These are phyloP conservation scores for Penicillium riverlandense DNA, from an alignment of 495 filamentous ascomycete genomes.

Conservation along the genomic window DNA sequence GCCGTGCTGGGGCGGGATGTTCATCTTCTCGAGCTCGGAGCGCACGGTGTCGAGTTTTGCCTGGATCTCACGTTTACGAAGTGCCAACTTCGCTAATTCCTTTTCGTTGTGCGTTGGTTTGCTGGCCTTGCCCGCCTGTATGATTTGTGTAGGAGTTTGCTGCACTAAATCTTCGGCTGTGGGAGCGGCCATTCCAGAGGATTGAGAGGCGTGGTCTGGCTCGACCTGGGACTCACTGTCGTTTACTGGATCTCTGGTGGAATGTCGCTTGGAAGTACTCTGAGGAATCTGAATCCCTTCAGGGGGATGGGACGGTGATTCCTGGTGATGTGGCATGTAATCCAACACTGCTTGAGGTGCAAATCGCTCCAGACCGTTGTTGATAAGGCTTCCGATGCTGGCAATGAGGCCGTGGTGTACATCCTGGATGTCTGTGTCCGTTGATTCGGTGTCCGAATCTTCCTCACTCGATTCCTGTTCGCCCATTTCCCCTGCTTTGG, in stretches of 20 bases:
- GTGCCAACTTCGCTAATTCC: constrained; percentile 67
- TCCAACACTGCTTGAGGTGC: constrained; percentile 43
- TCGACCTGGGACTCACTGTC: not conserved
- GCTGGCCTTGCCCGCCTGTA: constrained; percentile 23
- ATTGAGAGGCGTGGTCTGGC: constrained; percentile 8
- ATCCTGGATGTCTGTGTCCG: constrained; percentile 10
- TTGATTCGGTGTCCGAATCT: constrained; percentile 14
- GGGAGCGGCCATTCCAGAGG: constrained; percentile 15
- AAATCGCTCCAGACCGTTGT: constrained; percentile 31
- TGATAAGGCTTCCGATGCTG: constrained; percentile 35
- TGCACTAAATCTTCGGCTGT: constrained; percentile 13
- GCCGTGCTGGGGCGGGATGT: constrained; percentile 21
- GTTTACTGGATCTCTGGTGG: not conserved
- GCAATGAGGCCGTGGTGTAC: constrained; percentile 38
- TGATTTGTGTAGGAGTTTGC: constrained; percentile 14
- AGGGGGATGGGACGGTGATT: constrained; percentile 12
- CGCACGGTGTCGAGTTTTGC: constrained; percentile 54
- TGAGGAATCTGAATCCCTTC: constrained; percentile 4
- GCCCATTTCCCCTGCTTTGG: constrained; percentile 8
- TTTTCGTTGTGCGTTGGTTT: constrained; percentile 54
- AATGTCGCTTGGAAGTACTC: not conserved
- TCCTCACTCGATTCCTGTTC: constrained; percentile 2
- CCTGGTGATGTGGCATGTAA: constrained; percentile 32
- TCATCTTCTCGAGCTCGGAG: constrained; percentile 31
- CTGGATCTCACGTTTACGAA: constrained; percentile 61